phyloP scores from a whole-genome alignment of 2,329 filamentous ascomycete species.

The Exophiala bonariae region DNA sequence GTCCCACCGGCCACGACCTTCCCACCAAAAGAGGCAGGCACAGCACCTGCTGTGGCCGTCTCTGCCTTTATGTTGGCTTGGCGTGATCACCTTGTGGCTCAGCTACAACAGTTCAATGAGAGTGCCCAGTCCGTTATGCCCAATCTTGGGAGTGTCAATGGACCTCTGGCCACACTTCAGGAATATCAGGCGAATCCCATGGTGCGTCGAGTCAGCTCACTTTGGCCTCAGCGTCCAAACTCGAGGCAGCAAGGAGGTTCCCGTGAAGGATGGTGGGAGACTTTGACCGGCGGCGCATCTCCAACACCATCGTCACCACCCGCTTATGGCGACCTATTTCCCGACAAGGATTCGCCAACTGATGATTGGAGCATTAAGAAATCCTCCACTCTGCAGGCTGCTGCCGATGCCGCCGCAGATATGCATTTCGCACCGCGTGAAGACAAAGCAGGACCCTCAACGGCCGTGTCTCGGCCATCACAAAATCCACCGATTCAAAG shows the following conservation, averaged over 20 bases:
- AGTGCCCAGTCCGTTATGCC: conserved; percentile 66
- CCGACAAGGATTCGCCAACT: conserved; percentile 43
- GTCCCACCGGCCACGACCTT: conserved; percentile 29
- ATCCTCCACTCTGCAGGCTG: conserved; percentile 42
- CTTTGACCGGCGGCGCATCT: conserved; percentile 55
- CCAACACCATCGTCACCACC: conserved; percentile 61
- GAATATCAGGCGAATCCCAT: conserved; percentile 74
- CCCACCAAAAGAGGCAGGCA: conserved; percentile 34
- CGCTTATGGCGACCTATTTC: conserved; percentile 78
- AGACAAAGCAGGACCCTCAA: conserved; percentile 23
- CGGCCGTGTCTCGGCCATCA: conserved; percentile 16
- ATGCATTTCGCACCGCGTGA: conserved; percentile 40
- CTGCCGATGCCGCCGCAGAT: conserved; percentile 45
- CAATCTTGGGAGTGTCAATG: conserved; percentile 55
- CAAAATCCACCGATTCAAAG: conserved; percentile 43
- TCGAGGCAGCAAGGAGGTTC: conserved; percentile 51
- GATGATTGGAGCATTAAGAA: conserved; percentile 45
- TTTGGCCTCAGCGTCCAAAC: conserved; percentile 66
- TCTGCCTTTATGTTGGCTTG: conserved; percentile 67
- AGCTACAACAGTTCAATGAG: conserved; percentile 76
- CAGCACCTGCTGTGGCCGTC: conserved; percentile 36
- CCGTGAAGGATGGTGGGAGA: conserved; percentile 64
- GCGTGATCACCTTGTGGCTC: conserved; percentile 70
- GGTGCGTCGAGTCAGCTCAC: conserved; percentile 69
- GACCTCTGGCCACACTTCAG: conserved; percentile 62